A percentile compares a stretch with the other conserved stretches of the same genome.
Evolutionary conservation across 208 protist genomes (phyloP).

Genomic region (Acanthamoeba castellanii): DNA sequence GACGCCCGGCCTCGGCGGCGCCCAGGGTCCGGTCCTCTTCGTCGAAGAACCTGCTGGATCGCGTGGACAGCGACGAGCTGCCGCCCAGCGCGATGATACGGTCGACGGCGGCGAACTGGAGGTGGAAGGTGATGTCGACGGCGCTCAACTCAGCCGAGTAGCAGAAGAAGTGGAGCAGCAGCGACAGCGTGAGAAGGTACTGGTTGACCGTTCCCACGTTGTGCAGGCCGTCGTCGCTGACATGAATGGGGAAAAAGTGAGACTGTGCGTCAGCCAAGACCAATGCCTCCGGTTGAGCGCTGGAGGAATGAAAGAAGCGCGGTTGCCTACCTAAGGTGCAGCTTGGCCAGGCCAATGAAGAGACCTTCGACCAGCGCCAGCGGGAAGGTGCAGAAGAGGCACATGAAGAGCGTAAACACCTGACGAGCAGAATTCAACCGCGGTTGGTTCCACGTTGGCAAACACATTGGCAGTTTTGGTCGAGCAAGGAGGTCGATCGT

Average conservation of each 20-base stretch:
- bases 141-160: not conserved
- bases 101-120: not conserved
- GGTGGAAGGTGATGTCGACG: not conserved
- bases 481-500: not conserved
- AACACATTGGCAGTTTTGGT: not conserved
- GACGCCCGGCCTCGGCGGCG: no score
- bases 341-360: not conserved
- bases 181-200: conserved; percentile 14
- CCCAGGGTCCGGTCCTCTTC: not conserved
- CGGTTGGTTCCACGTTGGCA: no score
- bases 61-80: not conserved
- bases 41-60: not conserved
- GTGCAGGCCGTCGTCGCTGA: not conserved
- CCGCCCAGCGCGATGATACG: conserved; percentile 7
- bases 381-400: conserved; percentile 39
- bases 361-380: not conserved
- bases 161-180: not conserved
- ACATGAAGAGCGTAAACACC: not conserved
- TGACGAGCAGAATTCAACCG: no score
- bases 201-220: conserved; percentile 10
- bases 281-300: not conserved
- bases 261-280: not conserved
- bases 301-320: not conserved
- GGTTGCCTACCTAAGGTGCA: not conserved
- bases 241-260: not conserved